These are phyloP conservation scores for Eustoma russellianum DNA, from an alignment of 257 asterid genomes.

Conservation along the genomic window DNA sequence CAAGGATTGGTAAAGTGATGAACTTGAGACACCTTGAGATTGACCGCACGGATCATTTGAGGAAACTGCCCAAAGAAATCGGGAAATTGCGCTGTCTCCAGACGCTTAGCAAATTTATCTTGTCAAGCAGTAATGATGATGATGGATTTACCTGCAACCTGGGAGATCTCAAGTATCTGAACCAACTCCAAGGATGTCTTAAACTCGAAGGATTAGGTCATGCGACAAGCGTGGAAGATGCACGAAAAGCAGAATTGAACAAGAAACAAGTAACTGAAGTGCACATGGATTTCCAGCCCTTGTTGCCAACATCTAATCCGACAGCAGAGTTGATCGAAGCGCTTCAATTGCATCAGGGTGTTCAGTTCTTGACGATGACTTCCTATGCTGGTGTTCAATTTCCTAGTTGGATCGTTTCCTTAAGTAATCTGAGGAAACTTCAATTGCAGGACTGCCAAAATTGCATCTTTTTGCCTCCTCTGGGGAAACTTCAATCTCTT, in stretches of 20 bases:
- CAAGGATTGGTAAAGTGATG: conserved; percentile 20
- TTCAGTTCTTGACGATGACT: conserved; percentile 40
- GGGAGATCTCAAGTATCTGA: conserved; percentile 36
- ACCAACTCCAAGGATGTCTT: conserved; percentile 44
- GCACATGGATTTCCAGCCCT: conserved; percentile 43
- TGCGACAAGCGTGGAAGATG: conserved; percentile 31
- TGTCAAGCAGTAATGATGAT: conserved; percentile 13
- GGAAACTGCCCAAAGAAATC: conserved; percentile 51
- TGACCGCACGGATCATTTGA: conserved; percentile 36
- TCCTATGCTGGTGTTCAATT: conserved; percentile 32
- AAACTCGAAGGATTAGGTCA: conserved; percentile 55
- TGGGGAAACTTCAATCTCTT: conserved; percentile 44
- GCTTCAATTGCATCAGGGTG: conserved; percentile 23
- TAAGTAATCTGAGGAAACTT: conserved; percentile 32
- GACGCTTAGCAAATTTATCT: conserved; percentile 49
- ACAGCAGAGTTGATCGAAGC: conserved; percentile 44
- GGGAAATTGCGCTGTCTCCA: conserved; percentile 34
- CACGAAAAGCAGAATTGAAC: conserved; percentile 37
- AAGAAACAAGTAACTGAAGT: conserved; percentile 33
- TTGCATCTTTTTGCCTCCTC: conserved; percentile 35
- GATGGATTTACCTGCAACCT: conserved; percentile 26
- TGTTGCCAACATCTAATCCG: conserved; percentile 5
- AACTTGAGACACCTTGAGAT: conserved; percentile 56
- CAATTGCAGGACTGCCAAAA: conserved; percentile 39
- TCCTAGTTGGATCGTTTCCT: conserved; percentile 43